Evolutionary conservation across 148 eudicot genomes (phyloP).

Genomic region (Cornus florida): DNA sequence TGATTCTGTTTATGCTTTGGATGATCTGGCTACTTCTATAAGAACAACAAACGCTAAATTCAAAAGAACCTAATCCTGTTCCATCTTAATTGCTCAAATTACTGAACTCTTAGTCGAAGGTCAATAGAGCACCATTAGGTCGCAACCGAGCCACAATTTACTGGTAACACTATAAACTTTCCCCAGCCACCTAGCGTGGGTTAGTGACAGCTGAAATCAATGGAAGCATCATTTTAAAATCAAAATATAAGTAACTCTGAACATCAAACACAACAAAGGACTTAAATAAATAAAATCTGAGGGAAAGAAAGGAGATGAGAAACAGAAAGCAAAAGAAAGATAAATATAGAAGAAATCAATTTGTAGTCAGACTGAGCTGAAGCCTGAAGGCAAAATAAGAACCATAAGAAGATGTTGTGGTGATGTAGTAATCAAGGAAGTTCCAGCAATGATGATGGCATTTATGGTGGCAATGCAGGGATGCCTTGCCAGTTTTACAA

Average conservation of each 20-base stretch:
- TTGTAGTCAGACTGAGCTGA: not conserved
- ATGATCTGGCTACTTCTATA: not conserved
- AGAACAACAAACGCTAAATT: slow-evolving; percentile 1
- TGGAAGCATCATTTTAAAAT: not conserved
- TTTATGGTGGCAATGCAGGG: not conserved
- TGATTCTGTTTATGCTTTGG: too few species aligned
- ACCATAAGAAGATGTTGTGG: not conserved
- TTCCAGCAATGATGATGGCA: not conserved
- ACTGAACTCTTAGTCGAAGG: not conserved
- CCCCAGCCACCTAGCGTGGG: too few species aligned
- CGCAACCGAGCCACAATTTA: not conserved
- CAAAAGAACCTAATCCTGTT: slow-evolving; percentile 1
- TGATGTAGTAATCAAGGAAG: not conserved
- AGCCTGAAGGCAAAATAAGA: not conserved
- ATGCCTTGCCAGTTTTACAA: not conserved
- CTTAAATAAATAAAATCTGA: too few species aligned
- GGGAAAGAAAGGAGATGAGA: not conserved
- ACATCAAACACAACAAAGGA: not conserved
- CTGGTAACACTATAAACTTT: not conserved
- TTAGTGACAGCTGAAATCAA: not conserved
- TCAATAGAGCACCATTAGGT: not conserved
- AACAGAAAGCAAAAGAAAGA: not conserved
- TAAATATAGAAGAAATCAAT: not conserved
- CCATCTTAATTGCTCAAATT: not conserved
- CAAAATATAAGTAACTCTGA: too few species aligned